Base-by-base conservation (phyloP, 768 basidiomycete genomes). In the Macrolepiota albuminosa region DNA sequence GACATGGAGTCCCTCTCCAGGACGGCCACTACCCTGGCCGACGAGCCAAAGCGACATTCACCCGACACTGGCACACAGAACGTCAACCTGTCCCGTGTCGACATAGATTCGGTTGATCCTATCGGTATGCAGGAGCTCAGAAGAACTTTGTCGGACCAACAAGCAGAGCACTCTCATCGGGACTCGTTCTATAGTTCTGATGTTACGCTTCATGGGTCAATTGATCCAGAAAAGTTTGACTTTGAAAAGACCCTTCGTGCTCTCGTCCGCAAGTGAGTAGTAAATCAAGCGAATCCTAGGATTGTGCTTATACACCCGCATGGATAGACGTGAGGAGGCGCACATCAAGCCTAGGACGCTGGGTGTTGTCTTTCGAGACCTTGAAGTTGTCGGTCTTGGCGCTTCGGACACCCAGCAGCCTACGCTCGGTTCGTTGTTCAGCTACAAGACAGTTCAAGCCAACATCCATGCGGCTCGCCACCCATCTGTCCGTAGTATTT, bases 401-500 rank as follows among this genome's bases (percentile, higher is more conserved):
- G 73, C 75, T 0, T 64, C 76, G 3, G 68, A 75, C 2, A 75
- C 77, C 2, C 75, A 77, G 61, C 83, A 83, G 61, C 70, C 74
- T 1, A 86, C 82, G 0, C 64, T 89, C 7, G 79, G 78, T 18
- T 84, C 84, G 21, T 68, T 81, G 4, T 73, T 86, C 55, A 80
- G 83, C 60, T 80, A 78, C 1, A 58, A 69, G 37, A 68, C 78
- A 8, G 63, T 82, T 21, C 39, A 75, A 31, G 69, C 69, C 36
- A 69, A 71, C 18, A 66, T 84, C 3, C 78, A 77, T 26, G 73
- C 74, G 1, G 55, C 73, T 5, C 77, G 84, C 40, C 84, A 89
- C 53, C 87, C 90, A 0, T 81, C 83, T 18, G 70, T 87, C 3
- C 79, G 85, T n/a, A 81, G 77, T 60, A 88, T 91, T 50, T 72